Conservation (phyloP, 2,329 filamentous ascomycete species). For the Fusarium armeniacum region DNA sequence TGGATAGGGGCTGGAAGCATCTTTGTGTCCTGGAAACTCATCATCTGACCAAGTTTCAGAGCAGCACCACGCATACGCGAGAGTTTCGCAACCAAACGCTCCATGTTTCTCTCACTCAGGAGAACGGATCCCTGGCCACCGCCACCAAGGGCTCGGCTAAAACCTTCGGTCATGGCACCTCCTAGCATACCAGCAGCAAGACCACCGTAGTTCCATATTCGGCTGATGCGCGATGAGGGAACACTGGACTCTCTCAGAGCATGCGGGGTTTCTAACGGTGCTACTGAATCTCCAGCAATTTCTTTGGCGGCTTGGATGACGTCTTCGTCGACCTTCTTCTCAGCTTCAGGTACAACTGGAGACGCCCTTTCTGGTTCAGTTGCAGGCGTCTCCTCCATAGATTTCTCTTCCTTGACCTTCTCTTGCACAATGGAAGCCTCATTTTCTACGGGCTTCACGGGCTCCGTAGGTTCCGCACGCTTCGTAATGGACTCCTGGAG, state of each 20-base stretch:
- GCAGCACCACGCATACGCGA: conserved; percentile 97
- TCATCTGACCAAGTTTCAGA: conserved; percentile 97
- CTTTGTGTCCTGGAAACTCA: conserved; percentile 97
- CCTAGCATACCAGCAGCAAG: conserved; percentile 96
- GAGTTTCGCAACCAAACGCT: conserved; percentile 90
- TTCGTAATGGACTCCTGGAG: conserved; percentile 12
- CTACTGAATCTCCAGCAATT: conserved; percentile 32
- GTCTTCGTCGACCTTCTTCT: conserved; percentile 33
- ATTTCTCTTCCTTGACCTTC: not conserved
- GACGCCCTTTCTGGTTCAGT: conserved; percentile 9
- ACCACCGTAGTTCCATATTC: conserved; percentile 95
- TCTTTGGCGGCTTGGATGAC: conserved; percentile 50
- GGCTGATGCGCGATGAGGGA: conserved; percentile 86
- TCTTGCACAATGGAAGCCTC: not conserved
- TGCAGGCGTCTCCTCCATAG: not conserved
- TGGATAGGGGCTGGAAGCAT: conserved; percentile 91
- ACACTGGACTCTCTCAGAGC: conserved; percentile 90
- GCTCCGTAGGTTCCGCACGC: not conserved
- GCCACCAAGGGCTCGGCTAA: conserved; percentile 83
- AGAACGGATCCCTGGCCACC: conserved; percentile 80
- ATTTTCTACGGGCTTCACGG: not conserved
- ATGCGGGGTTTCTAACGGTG: conserved; percentile 61
- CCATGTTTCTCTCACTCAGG: conserved; percentile 91
- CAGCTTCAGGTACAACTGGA: conserved; percentile 10
- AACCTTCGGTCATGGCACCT: conserved; percentile 86